phyloP scores from a whole-genome alignment of 169 alveolate genomes.

The Cryptosporidium meleagridis region DNA sequence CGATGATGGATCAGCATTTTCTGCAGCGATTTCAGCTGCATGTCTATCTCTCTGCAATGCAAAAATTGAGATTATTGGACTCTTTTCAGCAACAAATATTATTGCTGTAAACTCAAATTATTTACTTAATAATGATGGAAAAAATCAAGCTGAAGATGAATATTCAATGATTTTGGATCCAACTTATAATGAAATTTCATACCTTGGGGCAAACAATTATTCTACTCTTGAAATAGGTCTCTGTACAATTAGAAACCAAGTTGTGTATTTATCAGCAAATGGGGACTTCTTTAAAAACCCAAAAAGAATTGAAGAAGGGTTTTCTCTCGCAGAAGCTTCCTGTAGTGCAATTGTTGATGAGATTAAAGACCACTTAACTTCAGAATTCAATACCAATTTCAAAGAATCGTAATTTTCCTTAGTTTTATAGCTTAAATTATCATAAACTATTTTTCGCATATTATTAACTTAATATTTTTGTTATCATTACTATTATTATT shows the following conservation, averaged over 20 bases:
- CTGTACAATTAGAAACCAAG: slow-evolving; percentile 62
- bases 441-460: background rate
- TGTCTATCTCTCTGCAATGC: slow-evolving; percentile 62
- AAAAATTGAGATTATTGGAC: slow-evolving; percentile 58
- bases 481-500: background rate
- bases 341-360: slow-evolving; percentile 68
- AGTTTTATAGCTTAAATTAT: background rate
- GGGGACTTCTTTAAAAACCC: slow-evolving; percentile 29
- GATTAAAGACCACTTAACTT: slow-evolving; percentile 43
- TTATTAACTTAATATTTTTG: background rate
- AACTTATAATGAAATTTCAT: slow-evolving; percentile 3
- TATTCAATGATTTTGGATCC: slow-evolving; percentile 42
- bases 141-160: background rate
- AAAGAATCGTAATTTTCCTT: background rate
- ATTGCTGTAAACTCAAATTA: slow-evolving; percentile 16
- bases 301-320: slow-evolving; percentile 8
- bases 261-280: slow-evolving; percentile 53
- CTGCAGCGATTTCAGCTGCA: slow-evolving; percentile 59
- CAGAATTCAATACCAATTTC: background rate
- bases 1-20: slow-evolving; percentile 66
- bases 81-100: slow-evolving; percentile 53
- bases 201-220: background rate
- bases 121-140: background rate
- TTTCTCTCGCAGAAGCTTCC: slow-evolving; percentile 71
- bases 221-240: slow-evolving; percentile 48